Base-by-base conservation (phyloP, 1,284 basidiomycete species). In the Tylopilus sp. region DNA sequence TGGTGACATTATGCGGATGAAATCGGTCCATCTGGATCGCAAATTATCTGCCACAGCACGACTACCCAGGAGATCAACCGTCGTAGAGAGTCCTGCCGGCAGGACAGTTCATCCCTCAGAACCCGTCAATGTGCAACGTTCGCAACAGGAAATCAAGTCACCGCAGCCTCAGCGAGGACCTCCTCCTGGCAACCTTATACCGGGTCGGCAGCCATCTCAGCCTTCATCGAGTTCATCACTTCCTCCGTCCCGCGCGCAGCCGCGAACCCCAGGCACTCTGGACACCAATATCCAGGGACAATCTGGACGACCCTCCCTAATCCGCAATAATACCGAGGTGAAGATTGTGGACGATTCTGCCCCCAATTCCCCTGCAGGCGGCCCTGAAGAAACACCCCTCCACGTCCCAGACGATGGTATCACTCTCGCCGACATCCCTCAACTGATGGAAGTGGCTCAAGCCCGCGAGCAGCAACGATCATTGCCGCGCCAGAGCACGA, bases 371-470 rank as follows among this genome's bases (percentile, higher is more conserved):
- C 85, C 86, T 11, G 76, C 83, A 11, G 75, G 72, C 19, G 77
- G 73, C 8, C 56, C 58, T 23, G 74, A 78, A 28, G 74, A 76
- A 35, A 28, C 48, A 28, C 68, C 71, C 5, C 51, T 61, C 36
- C 63, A 59, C 38, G 60, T 66, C 8, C 57, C 73, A 35, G 90
- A 94, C 49, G 91, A 95, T 52, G 87, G 85, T 5, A 86, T 98
- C 60, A 97, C 96, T 0, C 79, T 99, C 10, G 93, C 92, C n/a
- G 97, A 99, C 71, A 90, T 99, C 53, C 93, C 96, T 7, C 89
- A 94, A 61, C 73, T 97, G 6, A 84, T 96, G 69, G 90, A 95
- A 64, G 92, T 87, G 2, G 92, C 94, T 38, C 92, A 96, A 65
- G 91, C 89, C 28, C 78, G 90, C 40, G 89, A 92, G 66, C 86